Conservation (phyloP, 192 early-diverging fungal species). For the Mortierella claussenii region DNA sequence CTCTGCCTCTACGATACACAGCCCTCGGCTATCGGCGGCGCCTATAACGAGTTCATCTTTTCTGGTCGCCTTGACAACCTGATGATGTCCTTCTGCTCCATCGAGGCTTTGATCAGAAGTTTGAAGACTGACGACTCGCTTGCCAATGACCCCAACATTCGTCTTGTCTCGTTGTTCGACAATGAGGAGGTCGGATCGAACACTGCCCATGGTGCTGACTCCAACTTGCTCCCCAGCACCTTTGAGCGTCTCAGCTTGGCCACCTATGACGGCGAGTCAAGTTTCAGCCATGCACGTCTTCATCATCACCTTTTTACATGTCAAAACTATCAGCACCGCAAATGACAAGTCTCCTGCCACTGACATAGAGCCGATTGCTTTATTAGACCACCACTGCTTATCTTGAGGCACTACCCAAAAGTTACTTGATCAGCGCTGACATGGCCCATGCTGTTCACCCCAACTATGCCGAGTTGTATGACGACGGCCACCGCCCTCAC, state of each 20-base stretch:
- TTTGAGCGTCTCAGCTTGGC: constrained; percentile 69
- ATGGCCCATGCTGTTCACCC: constrained; percentile 82
- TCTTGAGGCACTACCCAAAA: constrained; percentile 85
- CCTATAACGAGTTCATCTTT: constrained; percentile 93
- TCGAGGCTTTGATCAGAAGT: constrained; percentile 67
- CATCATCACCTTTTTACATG: no score
- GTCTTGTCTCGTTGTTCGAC: constrained; percentile 93
- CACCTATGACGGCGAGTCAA: constrained; percentile 34
- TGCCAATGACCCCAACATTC: constrained; percentile 76
- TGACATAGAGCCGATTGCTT: no score
- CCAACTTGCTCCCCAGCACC: constrained; percentile 81
- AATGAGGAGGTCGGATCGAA: constrained; percentile 97
- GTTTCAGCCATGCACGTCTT: constrained; percentile 9
- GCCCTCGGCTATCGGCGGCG: constrained; percentile 88
- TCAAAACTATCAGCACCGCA: constrained; percentile 4
- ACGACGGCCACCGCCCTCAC: constrained; percentile 90
- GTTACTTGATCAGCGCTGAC: constrained; percentile 89
- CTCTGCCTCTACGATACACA: constrained; percentile 97
- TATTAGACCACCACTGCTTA: constrained; percentile 66
- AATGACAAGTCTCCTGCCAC: no score
- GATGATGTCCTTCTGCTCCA: constrained; percentile 92
- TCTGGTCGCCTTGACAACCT: constrained; percentile 96
- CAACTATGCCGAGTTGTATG: constrained; percentile 85
- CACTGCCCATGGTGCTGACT: constrained; percentile 95
- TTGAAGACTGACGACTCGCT: constrained; percentile 54